Evolutionary conservation across 306 rosid species (phyloP), one percentile per base, ranked within the genome.

Genomic region (Purshia tridentata): DNA sequence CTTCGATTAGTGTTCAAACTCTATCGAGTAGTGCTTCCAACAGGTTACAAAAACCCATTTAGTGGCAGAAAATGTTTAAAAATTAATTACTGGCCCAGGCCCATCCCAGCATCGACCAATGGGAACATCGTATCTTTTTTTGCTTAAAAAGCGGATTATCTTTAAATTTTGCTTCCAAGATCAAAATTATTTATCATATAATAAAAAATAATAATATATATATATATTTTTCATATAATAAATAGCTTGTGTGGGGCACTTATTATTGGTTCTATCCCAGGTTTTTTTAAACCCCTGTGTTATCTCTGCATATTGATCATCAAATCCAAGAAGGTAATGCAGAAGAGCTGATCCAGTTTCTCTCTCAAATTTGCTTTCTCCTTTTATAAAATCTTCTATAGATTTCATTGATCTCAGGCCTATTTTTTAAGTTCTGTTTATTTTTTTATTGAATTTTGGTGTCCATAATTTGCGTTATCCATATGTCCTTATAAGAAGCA

Each of bases 381-480:
- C 2, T 0, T 29, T 29, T 29, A 3, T 29, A 29, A 54, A 48
- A 15, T 42, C 54, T 18, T 60, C 7, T 14, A 29, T 50, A 37
- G 52, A 6, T n/a, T 70, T 44, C 22, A 9, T n/a, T 9, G 67
- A 74, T 58, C 50, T 40, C 44, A 37, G 53, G 35, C 6, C 18
- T 56, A 40, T 67, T 40, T 23, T 9, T 66, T 65, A 12, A 18
- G 14, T 18, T 51, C 19, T 35, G 51, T 70, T 66, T 80, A 45
- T 72, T 44, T 14, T 53, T 81, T 57, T 68, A 68, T 23, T 68
- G 80, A 77, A 46, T 77, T 82, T 84, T 81, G 76, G 44, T 65
- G 84, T 68, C 85, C 85, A 79, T 80, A 84, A 74, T 81, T 77
- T 81, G 74, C 40, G 54, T 84, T 82, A 82, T 87, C 88, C 82